Conservation (phyloP, 179 eudicot genomes). For the Beta corolliflora region DNA sequence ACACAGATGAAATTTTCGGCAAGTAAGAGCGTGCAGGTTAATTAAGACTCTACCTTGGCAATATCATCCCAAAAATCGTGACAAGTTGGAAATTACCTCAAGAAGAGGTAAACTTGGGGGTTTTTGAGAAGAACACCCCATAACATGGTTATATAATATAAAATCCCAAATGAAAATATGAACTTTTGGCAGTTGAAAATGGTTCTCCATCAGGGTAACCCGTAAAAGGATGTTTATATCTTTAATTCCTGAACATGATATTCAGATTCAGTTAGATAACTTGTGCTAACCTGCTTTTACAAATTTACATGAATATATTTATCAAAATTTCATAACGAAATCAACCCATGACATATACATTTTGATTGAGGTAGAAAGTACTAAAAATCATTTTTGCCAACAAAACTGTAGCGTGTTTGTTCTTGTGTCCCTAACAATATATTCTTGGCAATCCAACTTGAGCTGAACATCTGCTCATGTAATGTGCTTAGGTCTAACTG, state of each 20-base stretch:
- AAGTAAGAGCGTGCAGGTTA: too few species aligned
- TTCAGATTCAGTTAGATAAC: not conserved
- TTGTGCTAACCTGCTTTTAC: constrained; percentile 13
- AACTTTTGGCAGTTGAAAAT: too few species aligned
- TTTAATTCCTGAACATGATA: not conserved
- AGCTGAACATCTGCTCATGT: constrained; percentile 45
- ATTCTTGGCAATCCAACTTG: constrained; percentile 71
- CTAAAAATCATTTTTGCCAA: constrained; percentile 31
- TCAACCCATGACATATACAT: not conserved
- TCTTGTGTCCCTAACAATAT: constrained; percentile 66
- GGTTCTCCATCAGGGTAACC: too few species aligned
- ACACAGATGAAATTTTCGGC: too few species aligned
- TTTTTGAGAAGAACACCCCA: too few species aligned
- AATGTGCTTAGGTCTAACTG: constrained; percentile 39
- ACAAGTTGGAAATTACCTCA: too few species aligned
- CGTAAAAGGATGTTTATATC: too few species aligned
- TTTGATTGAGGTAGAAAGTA: not conserved
- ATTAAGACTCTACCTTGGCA: too few species aligned
- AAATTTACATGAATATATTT: not conserved
- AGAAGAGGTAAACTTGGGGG: too few species aligned
- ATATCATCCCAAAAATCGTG: too few species aligned
- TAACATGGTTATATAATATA: too few species aligned
- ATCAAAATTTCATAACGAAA: constrained; percentile 4
- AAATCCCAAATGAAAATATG: too few species aligned
- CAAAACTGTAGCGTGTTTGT: constrained; percentile 64